phyloP scores from a whole-genome alignment of 805 yeast genomes.

The Suhomyces xylopsoci region DNA sequence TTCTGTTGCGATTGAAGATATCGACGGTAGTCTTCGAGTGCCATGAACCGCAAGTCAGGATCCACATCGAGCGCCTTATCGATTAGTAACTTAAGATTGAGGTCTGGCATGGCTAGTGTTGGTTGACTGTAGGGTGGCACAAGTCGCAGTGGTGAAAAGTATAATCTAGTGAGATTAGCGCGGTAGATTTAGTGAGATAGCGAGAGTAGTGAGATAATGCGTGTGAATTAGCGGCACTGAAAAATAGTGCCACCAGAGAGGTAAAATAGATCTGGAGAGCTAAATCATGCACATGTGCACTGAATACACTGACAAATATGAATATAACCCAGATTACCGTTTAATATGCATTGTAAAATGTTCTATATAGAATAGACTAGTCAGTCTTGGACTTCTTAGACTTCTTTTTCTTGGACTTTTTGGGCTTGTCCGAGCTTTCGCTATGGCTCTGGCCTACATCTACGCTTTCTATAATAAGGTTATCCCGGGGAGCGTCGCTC shows the following conservation, averaged over 20 bases:
- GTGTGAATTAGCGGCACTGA: background rate
- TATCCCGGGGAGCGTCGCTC: slow-evolving; percentile 6
- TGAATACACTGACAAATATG: background rate
- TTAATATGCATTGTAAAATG: background rate
- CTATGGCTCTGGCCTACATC: slow-evolving; percentile 4
- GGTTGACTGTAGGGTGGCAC: background rate
- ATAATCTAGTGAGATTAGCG: background rate
- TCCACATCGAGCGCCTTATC: slow-evolving; percentile 63
- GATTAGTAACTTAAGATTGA: slow-evolving; percentile 28
- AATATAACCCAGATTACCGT: background rate
- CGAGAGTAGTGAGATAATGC: background rate
- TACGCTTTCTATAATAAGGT: slow-evolving; percentile 9
- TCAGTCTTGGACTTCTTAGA: slow-evolving; percentile 5
- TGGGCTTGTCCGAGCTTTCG: slow-evolving; percentile 7
- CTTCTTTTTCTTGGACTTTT: slow-evolving; percentile 7
- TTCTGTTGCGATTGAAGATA: slow-evolving; percentile 17
- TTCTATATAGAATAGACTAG: slow-evolving; percentile 1
- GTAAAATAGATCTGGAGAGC: background rate
- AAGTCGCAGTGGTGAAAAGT: background rate
- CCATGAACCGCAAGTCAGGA: slow-evolving; percentile 84
- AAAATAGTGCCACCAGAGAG: background rate
- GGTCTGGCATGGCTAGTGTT: slow-evolving; percentile 17
- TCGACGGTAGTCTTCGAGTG: slow-evolving; percentile 66
- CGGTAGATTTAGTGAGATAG: background rate
- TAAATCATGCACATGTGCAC: background rate